Evolutionary conservation across 1,139 yeast genomes (phyloP).

Genomic region (Hyphopichia wangnamkhiaoensis): DNA sequence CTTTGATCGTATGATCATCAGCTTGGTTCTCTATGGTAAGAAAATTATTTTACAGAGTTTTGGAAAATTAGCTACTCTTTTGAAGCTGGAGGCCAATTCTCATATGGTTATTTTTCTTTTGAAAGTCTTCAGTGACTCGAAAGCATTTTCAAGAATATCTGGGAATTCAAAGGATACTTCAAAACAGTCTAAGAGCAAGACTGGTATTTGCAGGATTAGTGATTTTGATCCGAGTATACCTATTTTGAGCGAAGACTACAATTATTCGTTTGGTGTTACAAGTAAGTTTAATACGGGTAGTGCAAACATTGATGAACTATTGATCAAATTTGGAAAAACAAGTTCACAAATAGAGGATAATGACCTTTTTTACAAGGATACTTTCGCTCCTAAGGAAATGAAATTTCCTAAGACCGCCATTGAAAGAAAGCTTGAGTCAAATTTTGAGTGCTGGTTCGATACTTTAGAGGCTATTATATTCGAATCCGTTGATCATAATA

Average conservation of each 20-base stretch:
- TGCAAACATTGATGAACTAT: conserved; percentile 26
- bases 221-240: conserved; percentile 26
- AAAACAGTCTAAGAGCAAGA: conserved; percentile 23
- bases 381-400: conserved; percentile 12
- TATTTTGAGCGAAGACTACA: conserved; percentile 35
- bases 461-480: conserved; percentile 27
- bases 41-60: conserved; percentile 37
- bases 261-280: conserved; percentile 42
- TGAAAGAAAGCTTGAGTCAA: conserved; percentile 8
- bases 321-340: conserved; percentile 14
- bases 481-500: conserved; percentile 27
- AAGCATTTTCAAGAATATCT: conserved; percentile 28
- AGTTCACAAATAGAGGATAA: conserved; percentile 7
- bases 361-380: conserved; percentile 14
- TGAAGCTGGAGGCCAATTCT: conserved; percentile 42
- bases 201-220: conserved; percentile 13
- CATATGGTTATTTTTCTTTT: conserved; percentile 42
- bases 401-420: conserved; percentile 4
- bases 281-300: conserved; percentile 29
- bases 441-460: conserved; percentile 31
- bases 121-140: conserved; percentile 41
- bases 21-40: conserved; percentile 37
- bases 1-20: conserved; percentile 28
- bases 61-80: conserved; percentile 27
- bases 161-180: conserved; percentile 24